Conservation (phyloP, 2,329 filamentous ascomycete species). For the Trichoderma brevicompactum region DNA sequence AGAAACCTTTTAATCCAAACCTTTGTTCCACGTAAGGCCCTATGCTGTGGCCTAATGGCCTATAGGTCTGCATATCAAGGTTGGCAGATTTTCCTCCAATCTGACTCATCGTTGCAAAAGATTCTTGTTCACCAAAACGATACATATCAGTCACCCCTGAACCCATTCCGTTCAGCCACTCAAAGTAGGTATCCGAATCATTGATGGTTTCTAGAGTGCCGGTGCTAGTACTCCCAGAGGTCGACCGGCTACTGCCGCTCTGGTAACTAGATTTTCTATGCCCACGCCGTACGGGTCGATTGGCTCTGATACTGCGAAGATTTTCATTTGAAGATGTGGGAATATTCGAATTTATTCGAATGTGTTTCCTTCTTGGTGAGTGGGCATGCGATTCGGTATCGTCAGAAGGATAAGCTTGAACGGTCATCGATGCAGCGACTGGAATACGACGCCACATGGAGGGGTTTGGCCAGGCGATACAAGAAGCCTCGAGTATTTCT, state of each 20-base stretch:
- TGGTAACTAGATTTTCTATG: conserved; percentile 1
- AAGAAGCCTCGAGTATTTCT: conserved; percentile 72
- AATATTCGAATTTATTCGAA: not conserved
- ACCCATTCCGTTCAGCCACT: conserved; percentile 35
- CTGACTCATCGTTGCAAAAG: conserved; percentile 27
- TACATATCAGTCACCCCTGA: conserved; percentile 30
- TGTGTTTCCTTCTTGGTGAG: conserved; percentile 56
- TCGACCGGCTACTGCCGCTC: conserved; percentile 1
- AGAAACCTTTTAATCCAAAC: conserved; percentile 35
- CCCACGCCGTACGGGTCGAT: not conserved
- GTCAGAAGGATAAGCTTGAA: conserved; percentile 49
- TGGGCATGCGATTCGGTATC: conserved; percentile 64
- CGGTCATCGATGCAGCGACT: conserved; percentile 47
- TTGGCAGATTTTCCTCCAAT: conserved; percentile 43
- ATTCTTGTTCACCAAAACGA: conserved; percentile 25
- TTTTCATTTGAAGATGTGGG: not conserved
- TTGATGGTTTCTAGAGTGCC: conserved; percentile 33
- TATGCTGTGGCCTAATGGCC: conserved; percentile 30
- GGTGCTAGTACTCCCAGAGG: conserved; percentile 22
- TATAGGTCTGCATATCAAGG: conserved; percentile 50
- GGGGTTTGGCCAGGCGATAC: conserved; percentile 80
- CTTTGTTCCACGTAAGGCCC: conserved; percentile 27
- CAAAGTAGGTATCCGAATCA: conserved; percentile 37
- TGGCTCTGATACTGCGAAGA: not conserved
- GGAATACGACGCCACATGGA: conserved; percentile 66